Conservation (phyloP, 2,329 filamentous ascomycete genomes). For the Ophiostoma sp. region DNA sequence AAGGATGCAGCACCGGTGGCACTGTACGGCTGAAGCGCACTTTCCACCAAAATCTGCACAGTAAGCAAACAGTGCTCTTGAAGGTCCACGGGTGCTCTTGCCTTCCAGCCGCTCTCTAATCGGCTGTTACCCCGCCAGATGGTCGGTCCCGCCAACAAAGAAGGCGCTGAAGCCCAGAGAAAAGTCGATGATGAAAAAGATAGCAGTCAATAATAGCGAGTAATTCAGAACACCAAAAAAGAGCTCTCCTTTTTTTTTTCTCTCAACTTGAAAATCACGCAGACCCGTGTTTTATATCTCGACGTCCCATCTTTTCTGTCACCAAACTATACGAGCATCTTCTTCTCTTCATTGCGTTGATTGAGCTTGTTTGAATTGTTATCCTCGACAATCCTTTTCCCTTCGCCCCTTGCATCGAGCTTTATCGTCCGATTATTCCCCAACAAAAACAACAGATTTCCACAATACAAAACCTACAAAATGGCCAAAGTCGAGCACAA, state of each 20-base stretch:
- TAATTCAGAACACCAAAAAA: neutral
- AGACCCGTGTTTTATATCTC: slow-evolving; percentile 10
- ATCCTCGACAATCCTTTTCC: neutral
- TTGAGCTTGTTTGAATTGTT: neutral
- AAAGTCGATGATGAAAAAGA: neutral
- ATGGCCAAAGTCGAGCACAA: slow-evolving; percentile 60
- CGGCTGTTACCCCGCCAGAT: slow-evolving; percentile 10
- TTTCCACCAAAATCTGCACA: neutral
- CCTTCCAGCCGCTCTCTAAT: neutral
- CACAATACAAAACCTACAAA: slow-evolving; percentile 30
- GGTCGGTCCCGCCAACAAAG: neutral
- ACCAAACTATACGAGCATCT: neutral
- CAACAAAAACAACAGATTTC: neutral
- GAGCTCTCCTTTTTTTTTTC: slow-evolving; percentile 18
- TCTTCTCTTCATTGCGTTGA: neutral
- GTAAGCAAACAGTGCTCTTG: slow-evolving; percentile 5
- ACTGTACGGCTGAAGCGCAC: neutral
- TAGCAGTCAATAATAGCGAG: slow-evolving; percentile 20
- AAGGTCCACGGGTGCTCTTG: neutral
- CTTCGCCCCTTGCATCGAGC: neutral
- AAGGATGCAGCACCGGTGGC: neutral
- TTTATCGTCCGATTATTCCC: neutral
- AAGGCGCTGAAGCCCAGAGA: slow-evolving; percentile 1
- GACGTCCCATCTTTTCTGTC: neutral
- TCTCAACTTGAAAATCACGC: slow-evolving; percentile 27